Base-by-base conservation (phyloP, 208 protist genomes). In the Crithidia brevicula region DNA sequence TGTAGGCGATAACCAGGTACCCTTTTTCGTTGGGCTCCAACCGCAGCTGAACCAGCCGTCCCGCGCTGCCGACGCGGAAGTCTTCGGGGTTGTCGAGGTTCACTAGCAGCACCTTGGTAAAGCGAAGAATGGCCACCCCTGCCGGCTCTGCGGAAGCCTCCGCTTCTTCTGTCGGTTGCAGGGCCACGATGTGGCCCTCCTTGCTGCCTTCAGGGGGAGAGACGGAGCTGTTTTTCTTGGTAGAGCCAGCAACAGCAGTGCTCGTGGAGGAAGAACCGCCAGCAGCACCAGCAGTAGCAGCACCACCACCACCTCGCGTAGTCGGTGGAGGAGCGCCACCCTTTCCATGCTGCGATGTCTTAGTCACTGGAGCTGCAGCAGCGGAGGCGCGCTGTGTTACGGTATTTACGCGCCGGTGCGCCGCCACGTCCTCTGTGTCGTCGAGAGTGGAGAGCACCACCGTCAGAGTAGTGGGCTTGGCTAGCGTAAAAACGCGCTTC, bases 1-100 rank as follows among this genome's bases (percentile, higher is more conserved):
- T 79, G 74, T 86, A 90, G 22, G 88, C 92, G 50, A 93, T 80
- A 25, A 97, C 45, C 18, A 96, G 60, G 68, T 93, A 94, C 2
- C 92, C 92, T 16, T 80, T 82, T 16, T 86, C 76, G 76, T 94
- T 93, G 13, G 89, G 82, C 28, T 82, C 60, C 23, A 97, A 45
- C 13, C 33, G 52, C 47, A 87, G 65, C 46, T 80, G 67, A 23
- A 85, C 72, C 22, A 95, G 67, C 11, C 76, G 79, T 4, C 90
- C 90, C 4, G 70, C 63, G 4, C 74, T 68, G 27, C 89, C 89
- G 1, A 77, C 45, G 11, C 45, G 45, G 40, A 52, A 56, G n/a
- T 79, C 68, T 7, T 65, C 47, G 11, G 76, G 64, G 22, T 63
- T 76, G 51, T 95, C 92, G 20, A 97, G 70, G 72, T 95, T 74